Base-by-base conservation (phyloP, 768 basidiomycete species). In the Sistotremastrum suecicum region DNA sequence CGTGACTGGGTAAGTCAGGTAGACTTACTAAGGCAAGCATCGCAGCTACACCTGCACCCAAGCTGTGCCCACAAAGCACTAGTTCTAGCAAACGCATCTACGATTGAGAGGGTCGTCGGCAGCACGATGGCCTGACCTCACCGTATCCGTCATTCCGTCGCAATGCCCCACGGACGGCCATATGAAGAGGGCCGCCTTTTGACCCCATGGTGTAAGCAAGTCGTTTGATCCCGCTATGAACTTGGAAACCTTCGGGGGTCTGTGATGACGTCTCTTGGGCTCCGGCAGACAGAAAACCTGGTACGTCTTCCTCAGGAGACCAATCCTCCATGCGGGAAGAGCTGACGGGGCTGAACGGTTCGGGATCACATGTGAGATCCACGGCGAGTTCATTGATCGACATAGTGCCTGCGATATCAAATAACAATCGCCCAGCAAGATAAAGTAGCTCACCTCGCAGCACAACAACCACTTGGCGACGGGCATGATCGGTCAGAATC, bases 371-470 rank as follows among this genome's bases (percentile, higher is more conserved):
- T 0, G 85, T 84, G 41, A 89, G 67, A 62, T 89, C 85, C 7
- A 83, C 84, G 10, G 85, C 86, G 4, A 89, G 74, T 60, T 89
- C 86, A 53, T 89, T 89, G 38, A 90, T 66, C 3, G 81, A 83
- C 83, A 88, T 83, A 2, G 87, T 90, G 8, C 86, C 79, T 76
- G 40, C 46, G 45, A 39, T 39, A 33, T 42, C 42, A 34, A 43
- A 54, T 45, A 49, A 12, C 12, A 35, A 41, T 34, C 5, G 7
- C 50, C 28, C 30, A 7, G 20, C 30, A 8, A 39, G 30, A 28
- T 41, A 20, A 41, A 12, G 32, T 33, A 39, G 54, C 62, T 32
- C 38, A 74, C 78, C 80, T 63, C 82, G 66, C 40, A 84, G 64
- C 10, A 88, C 82, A 29, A 89, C 71, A 7, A 88, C 81, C 41